These are phyloP conservation scores for Melaleuca quinquenervia DNA, from an alignment of 345 rosid species.

Conservation along the genomic window DNA sequence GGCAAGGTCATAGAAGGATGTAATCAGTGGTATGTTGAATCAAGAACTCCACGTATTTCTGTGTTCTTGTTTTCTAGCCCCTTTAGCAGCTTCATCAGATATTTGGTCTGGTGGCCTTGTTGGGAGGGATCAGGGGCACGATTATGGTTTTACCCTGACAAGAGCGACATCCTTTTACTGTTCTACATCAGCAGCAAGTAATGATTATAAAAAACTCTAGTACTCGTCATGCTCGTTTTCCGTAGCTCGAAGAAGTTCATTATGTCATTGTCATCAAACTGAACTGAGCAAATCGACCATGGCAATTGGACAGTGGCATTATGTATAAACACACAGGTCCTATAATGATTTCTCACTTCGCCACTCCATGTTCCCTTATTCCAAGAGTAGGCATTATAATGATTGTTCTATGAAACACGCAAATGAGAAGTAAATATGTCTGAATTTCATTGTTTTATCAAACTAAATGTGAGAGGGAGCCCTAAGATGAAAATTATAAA, in stretches of 20 bases:
- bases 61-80: background rate
- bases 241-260: background rate
- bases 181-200: background rate
- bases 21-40: slow-evolving; percentile 55
- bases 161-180: background rate
- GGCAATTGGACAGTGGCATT: background rate
- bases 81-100: background rate
- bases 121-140: background rate
- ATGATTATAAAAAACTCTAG: background rate
- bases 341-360: background rate
- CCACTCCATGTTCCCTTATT: background rate
- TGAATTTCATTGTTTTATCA: background rate
- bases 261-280: background rate
- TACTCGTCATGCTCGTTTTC: background rate
- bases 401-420: background rate
- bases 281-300: background rate
- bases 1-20: slow-evolving; percentile 75
- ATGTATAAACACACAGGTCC: background rate
- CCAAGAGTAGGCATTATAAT: background rate
- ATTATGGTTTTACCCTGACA: background rate
- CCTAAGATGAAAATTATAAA: background rate
- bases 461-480: background rate
- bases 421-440: background rate
- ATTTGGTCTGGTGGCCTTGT: background rate
- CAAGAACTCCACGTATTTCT: background rate